Base-by-base conservation (phyloP, 305 asterid species). In the Striga hermonthica region DNA sequence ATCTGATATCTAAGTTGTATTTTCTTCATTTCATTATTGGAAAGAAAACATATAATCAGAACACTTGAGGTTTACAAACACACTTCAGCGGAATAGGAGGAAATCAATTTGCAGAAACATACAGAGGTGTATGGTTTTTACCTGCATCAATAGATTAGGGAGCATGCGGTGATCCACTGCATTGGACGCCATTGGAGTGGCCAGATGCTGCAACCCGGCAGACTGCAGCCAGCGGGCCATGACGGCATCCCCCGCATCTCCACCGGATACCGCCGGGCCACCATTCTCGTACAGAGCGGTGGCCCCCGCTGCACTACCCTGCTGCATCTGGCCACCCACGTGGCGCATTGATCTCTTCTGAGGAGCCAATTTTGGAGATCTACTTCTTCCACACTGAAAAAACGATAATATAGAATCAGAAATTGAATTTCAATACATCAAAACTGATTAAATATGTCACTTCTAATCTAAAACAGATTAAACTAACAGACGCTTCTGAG, bases 301-400 rank as follows among this genome's bases (percentile, higher is more conserved):
- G 71, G 94, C 94, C 41, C 89, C 89, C 9, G 90, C 90, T 61
- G 89, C 87, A 74, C 82, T 81, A 84, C 95, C 84, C 95, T 82
- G 97, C 87, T 93, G 97, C 95, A 85, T 85, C 92, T 90, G 97
- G 91, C 99, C 99, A 86, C 96, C 96, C 83, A 84, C 82, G 95
- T 86, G 97, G 90, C 95, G 90, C 97, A 88, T 93, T 64, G 84
- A 74, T 88, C 96, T 77, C 81, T 90, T 89, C 78, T 90, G 97
- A 31, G 99, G 96, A 83, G 97, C 97, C 99, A 90, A 90, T 72
- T 88, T 88, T 84, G 78, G 82, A 84, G 90, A 86, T 87, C 88
- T 83, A 79, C 72, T 75, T 71, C 52, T 62, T 62, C 86, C 83
- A 47, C 72, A 66, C 86, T 78, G 54, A 71, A 62, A 66, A 72